Percentiles rank a stretch among this genome's conserved stretches.
Evolutionary conservation across 768 basidiomycete species (phyloP).

Genomic region (Lactarius hengduanensis): DNA sequence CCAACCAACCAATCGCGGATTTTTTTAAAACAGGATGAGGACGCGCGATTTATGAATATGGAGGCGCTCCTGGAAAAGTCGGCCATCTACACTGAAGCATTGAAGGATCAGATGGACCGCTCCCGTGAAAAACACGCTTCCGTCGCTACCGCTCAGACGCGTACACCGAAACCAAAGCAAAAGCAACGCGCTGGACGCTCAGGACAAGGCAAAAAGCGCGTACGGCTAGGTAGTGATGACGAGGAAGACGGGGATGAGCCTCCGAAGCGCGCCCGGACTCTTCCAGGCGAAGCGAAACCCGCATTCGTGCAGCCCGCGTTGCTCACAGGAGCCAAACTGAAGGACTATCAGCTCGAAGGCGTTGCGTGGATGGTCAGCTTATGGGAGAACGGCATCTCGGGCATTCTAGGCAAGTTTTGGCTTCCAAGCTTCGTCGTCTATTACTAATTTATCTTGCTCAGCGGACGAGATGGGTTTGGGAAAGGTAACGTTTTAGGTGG

Average conservation of each 20-base stretch:
- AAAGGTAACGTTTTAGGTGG: constrained; percentile 48
- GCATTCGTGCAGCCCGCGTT: constrained; percentile 69
- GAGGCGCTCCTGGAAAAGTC: constrained; percentile 74
- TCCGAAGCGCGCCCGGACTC: constrained; percentile 32
- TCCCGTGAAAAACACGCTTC: constrained; percentile 21
- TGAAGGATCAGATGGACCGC: constrained; percentile 71
- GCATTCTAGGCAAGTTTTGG: constrained; percentile 63
- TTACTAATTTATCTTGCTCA: constrained; percentile 33
- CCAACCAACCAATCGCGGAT: not conserved
- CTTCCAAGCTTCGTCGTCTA: not conserved
- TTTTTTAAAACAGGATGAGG: constrained; percentile 43
- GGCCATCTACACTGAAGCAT: constrained; percentile 65
- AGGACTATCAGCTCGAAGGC: constrained; percentile 91
- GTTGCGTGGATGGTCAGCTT: constrained; percentile 93
- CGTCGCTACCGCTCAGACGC: constrained; percentile 26
- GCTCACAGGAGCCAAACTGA: constrained; percentile 82
- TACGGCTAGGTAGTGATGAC: constrained; percentile 24
- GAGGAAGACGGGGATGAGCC: constrained; percentile 20
- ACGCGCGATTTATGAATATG: constrained; percentile 51
- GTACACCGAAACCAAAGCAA: constrained; percentile 17
- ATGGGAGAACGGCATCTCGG: constrained; percentile 81
- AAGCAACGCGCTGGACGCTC: not conserved
- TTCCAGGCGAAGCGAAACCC: constrained; percentile 1
- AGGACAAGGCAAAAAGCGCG: constrained; percentile 22
- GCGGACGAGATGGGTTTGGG: constrained; percentile 97